These are phyloP conservation scores for Aspergillus sp. DNA, from an alignment of 2,329 filamentous ascomycete species.

Conservation along the genomic window DNA sequence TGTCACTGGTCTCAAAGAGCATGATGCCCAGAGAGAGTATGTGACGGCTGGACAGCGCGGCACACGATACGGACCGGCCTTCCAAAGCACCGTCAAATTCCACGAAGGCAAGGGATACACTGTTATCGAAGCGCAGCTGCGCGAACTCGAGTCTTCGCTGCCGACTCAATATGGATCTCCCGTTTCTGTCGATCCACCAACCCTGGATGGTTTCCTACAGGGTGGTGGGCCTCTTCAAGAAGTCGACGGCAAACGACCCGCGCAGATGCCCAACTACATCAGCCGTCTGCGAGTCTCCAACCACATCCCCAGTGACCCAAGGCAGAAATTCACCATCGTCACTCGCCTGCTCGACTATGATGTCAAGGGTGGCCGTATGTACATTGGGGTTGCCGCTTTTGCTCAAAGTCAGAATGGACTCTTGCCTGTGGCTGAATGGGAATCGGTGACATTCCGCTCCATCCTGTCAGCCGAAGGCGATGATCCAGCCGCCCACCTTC, in stretches of 20 bases:
- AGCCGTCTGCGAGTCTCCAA: background rate
- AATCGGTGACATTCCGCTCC: background rate
- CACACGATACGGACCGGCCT: background rate
- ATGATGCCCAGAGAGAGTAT: background rate
- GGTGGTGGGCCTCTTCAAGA: background rate
- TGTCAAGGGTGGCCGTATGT: background rate
- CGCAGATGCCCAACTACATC: background rate
- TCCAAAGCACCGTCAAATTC: background rate
- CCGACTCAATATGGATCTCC: background rate
- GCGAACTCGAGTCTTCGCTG: background rate
- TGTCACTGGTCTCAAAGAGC: background rate
- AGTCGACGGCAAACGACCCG: background rate
- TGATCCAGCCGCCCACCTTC: background rate
- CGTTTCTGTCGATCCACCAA: background rate
- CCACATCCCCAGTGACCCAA: background rate
- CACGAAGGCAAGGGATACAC: background rate
- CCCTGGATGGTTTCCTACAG: background rate
- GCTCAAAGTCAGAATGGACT: background rate
- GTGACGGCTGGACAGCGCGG: background rate
- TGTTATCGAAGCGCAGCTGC: background rate
- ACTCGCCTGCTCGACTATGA: background rate
- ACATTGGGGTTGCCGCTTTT: background rate
- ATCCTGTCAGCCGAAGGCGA: background rate
- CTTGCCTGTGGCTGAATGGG: background rate
- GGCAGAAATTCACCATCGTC: background rate